Evolutionary conservation across 2,329 filamentous ascomycete genomes (phyloP), one percentile per base, ranked within the genome.

Genomic region (Fusarium sambucinum): DNA sequence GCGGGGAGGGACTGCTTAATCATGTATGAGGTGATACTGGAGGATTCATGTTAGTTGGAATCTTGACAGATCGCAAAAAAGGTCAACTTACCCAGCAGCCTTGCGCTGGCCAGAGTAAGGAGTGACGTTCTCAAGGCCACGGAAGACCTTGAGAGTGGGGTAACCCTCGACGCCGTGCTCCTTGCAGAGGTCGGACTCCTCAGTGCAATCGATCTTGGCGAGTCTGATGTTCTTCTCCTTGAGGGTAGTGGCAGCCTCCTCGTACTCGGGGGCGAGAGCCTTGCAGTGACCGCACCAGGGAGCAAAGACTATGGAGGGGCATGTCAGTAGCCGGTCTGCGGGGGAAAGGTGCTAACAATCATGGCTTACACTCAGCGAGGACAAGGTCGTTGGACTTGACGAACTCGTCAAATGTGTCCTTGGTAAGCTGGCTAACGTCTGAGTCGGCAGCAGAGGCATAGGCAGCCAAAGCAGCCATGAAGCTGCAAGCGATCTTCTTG

Each of bases 271-370:
- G 67, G 92, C 96, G 72, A 99, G 92, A 64, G 95, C 95, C 87
- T 99, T 98, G 92, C 95, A 98, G 87, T 98, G 95, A 72, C 94
- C 95, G 75, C 92, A 97, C 94, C 95, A 97, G 74, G 95, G 94
- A 73, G 95, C 95, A 80, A 93, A 97, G 89, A 97, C 91, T 93
- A 68, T 61, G 9, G 47, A 56, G 56, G 44, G 29, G 16, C 13
- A 44, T 46, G 77, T 86, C 77, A 86, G 81, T 60, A 46, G 61
- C 25, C 33, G 32, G n/a, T 17, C 12, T 30, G n/a, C n/a, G 46
- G 30, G 50, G n/a, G 32, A 35, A 16, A 35, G 30, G 25, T 6
- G 38, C 4, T 5, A 10, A 19, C 51, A 37, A 45, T 51, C 27
- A n/a, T n/a, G 40, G 83, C 91, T 83, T 85, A 95, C 92, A 99